phyloP scores from a whole-genome alignment of 441 rosid genomes.

The Metrosideros polymorpha region DNA sequence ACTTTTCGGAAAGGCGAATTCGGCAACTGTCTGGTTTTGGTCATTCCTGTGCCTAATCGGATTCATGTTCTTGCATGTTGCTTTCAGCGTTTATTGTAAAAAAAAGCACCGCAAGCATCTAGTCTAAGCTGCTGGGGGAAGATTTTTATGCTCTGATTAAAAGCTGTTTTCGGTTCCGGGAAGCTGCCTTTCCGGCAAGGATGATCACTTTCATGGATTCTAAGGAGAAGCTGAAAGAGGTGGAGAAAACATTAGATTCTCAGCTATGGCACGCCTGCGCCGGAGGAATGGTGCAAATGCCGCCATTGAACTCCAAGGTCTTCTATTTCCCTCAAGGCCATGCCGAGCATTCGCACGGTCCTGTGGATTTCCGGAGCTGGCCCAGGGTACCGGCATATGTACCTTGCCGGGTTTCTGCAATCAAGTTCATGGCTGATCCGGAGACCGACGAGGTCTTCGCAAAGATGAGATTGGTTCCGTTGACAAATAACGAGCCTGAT shows the following conservation, averaged over 20 bases:
- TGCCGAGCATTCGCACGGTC: slow-evolving; percentile 39
- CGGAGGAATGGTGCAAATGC: slow-evolving; percentile 32
- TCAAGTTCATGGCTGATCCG: slow-evolving; percentile 63
- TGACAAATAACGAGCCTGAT: not conserved
- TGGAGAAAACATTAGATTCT: not conserved
- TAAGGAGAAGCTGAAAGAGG: slow-evolving; percentile 20
- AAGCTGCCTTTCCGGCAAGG: not conserved
- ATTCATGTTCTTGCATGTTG: not conserved
- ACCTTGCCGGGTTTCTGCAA: slow-evolving; percentile 40
- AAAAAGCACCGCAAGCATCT: not conserved
- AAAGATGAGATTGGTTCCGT: slow-evolving; percentile 34
- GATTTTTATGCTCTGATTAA: not conserved
- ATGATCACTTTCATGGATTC: slow-evolving; percentile 46
- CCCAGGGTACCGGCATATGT: slow-evolving; percentile 7
- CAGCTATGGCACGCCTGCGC: slow-evolving; percentile 4
- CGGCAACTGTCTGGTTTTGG: not conserved
- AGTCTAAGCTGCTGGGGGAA: not conserved
- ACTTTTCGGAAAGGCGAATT: not conserved
- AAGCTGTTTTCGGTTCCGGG: not conserved
- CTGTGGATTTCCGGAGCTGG: slow-evolving; percentile 6
- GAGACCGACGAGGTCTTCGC: slow-evolving; percentile 74
- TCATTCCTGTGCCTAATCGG: not conserved
- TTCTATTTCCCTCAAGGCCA: slow-evolving; percentile 88
- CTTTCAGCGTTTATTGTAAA: not conserved
- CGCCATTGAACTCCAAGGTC: slow-evolving; percentile 52